Evolutionary conservation across 495 filamentous ascomycete genomes (phyloP), one percentile per base, ranked within the genome.

Genomic region (Thozetella sp.): DNA sequence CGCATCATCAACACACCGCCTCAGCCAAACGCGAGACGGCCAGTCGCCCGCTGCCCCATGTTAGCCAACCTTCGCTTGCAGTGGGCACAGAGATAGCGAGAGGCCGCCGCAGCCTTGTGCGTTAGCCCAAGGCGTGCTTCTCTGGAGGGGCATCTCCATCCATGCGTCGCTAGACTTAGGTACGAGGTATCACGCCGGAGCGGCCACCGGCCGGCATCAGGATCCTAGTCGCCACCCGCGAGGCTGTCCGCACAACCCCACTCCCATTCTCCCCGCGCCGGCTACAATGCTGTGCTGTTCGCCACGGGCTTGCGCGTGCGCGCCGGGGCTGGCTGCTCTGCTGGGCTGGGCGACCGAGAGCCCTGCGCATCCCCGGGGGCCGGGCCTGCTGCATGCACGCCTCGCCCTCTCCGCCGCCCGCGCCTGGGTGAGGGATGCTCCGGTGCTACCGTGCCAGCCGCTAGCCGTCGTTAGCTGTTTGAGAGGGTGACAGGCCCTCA

Each of bases 1-100:
- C n/a, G 43, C 43, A 48, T 13, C 43, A 48, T 20, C 43, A 48
- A 48, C 43, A 48, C 43, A 48, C 43, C 43, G 43, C 43, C n/a
- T 19, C 43, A 15, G 4, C 10, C 11, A 48, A 48, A 9, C 43
- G 3, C 11, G 11, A 48, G 6, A 48, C n/a, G 43, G 9, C n/a
- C n/a, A 19, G 11, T 48, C 11, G 43, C 43, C 43, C 17, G 30
- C 17, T 37, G 30, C 17, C 17, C 30, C 6, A 37, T 37, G 30
- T 17, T 37, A 37, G 30, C 17, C 17, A 17, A 37, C 30, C 30
- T 15, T 37, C 30, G 30, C 30, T 37, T 37, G 3, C 43, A 48
- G 9, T 19, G 43, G 9, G 9, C 9, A n/a, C n/a, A 10, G n/a
- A 11, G 9, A 19, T 19, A n/a, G n/a, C 43, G 43, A 48, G 43